Base-by-base conservation (phyloP, 768 basidiomycete genomes). In the Rhodotorula diobovata region DNA sequence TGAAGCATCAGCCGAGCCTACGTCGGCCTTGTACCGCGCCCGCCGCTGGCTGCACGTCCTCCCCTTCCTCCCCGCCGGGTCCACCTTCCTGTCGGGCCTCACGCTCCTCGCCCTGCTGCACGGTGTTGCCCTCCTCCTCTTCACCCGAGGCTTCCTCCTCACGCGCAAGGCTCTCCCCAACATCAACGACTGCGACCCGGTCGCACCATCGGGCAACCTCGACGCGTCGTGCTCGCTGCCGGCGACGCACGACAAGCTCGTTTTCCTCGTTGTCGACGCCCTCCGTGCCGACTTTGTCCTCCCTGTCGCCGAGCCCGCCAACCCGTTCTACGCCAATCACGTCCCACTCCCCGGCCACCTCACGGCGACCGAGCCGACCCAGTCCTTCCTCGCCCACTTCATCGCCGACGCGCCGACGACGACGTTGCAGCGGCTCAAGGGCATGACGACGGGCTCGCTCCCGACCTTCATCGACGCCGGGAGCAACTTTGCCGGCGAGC, bases 401-500 rank as follows among this genome's bases (percentile, higher is more conserved):
- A 88, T 90, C 80, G 87, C 93, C 8, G 95, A 99, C 77, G 95
- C 96, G 1, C 96, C 96, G 0, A 99, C 96, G 0, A 87, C 92
- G 0, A 98, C 95, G 0, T 84, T 98, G 50, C 96, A 98, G 79
- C 86, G 96, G 4, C 88, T 99, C 75, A 99, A 99, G 77, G 96
- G 88, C 0, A 82, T 99, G 53, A 96, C 93, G 0, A 97, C 96
- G 0, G 96, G 95, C 16, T 93, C 93, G 0, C 82, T 99, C 16
- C 94, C 95, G 0, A 98, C 95, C 0, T 97, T 99, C 78, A 86
- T 97, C 51, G 95, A 98, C 78, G 84, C 90, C n/a, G 92, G 93
- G 12, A 87, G 87, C 53, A 97, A 91, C 78, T 96, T 98, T 81
- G 93, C 90, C 21, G 93, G 87, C 0, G 88, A 89, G 4, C 86